These are phyloP conservation scores for Endoconidiophora laricicola DNA, from an alignment of 2,329 filamentous ascomycete genomes.

Conservation along the genomic window DNA sequence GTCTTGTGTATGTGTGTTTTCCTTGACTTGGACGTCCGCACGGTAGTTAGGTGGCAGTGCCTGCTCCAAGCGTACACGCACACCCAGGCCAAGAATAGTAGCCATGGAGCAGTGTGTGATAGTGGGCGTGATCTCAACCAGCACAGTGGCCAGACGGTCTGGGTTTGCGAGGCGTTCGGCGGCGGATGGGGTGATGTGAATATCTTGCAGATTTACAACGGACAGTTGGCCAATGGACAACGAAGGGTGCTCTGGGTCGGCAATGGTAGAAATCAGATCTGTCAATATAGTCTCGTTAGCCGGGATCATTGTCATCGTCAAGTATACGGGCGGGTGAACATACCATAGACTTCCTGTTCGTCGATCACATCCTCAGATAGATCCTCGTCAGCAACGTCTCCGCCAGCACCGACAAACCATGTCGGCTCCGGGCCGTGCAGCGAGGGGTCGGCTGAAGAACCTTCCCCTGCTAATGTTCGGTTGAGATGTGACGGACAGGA, in stretches of 20 bases:
- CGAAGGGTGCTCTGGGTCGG: conserved; percentile 79
- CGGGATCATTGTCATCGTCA: neutral
- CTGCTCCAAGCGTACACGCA: conserved; percentile 80
- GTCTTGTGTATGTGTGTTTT: conserved; percentile 86
- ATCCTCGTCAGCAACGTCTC: conserved; percentile 35
- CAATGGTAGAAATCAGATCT: conserved; percentile 86
- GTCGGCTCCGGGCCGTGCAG: conserved; percentile 1
- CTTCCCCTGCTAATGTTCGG: conserved; percentile 18
- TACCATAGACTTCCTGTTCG: conserved; percentile 92
- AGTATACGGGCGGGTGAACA: conserved; percentile 14
- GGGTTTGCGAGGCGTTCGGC: conserved; percentile 24
- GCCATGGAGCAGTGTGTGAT: conserved; percentile 94
- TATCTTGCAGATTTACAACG: conserved; percentile 91
- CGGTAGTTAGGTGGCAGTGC: conserved; percentile 81
- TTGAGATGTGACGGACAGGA: conserved; percentile 29
- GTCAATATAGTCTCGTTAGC: neutral
- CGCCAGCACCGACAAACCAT: conserved; percentile 19
- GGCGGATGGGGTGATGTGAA: conserved; percentile 46
- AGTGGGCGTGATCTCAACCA: conserved; percentile 84
- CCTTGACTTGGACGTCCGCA: conserved; percentile 84
- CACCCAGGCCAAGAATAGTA: conserved; percentile 87
- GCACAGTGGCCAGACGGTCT: conserved; percentile 51
- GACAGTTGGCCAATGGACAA: conserved; percentile 83
- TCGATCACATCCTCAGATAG: conserved; percentile 58
- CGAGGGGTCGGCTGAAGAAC: neutral